phyloP scores from a whole-genome alignment of 2,329 filamentous ascomycete species.

The Fusarium mangiferae region DNA sequence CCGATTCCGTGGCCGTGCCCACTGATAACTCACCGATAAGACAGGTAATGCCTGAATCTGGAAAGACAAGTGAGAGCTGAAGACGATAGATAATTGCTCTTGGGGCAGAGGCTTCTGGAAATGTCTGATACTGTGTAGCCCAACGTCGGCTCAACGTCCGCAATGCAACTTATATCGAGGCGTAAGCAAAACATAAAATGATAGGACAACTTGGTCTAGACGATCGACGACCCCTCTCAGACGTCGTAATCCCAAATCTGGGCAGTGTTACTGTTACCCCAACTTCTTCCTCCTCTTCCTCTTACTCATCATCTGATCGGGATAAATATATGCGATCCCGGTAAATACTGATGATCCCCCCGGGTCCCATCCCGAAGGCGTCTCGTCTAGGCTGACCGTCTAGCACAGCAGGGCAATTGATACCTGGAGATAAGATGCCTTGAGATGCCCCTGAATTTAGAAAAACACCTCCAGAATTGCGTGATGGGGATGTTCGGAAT shows the following conservation, averaged over 20 bases:
- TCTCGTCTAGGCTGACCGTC: neutral
- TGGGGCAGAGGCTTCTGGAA: neutral
- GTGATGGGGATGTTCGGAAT: neutral
- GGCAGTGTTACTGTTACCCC: neutral
- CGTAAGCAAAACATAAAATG: constrained; percentile 8
- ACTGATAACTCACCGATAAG: constrained; percentile 8
- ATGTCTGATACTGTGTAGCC: neutral
- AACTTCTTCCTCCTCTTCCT: neutral
- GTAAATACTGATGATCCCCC: constrained; percentile 1
- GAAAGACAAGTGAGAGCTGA: neutral
- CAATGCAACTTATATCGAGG: constrained; percentile 1
- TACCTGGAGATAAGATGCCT: neutral
- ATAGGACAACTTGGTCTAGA: neutral
- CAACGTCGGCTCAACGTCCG: neutral
- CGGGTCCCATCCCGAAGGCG: constrained; percentile 24
- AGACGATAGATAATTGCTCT: neutral
- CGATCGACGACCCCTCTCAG: neutral
- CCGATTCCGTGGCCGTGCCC: constrained; percentile 27
- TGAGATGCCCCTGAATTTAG: neutral
- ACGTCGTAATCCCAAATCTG: neutral
- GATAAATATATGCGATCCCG: constrained; percentile 9
- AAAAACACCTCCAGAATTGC: neutral
- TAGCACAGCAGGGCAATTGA: neutral
- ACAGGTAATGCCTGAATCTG: neutral
- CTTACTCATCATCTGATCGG: constrained; percentile 35